phyloP scores from a whole-genome alignment of 306 rosid species.

The Sesbania bispinosa region DNA sequence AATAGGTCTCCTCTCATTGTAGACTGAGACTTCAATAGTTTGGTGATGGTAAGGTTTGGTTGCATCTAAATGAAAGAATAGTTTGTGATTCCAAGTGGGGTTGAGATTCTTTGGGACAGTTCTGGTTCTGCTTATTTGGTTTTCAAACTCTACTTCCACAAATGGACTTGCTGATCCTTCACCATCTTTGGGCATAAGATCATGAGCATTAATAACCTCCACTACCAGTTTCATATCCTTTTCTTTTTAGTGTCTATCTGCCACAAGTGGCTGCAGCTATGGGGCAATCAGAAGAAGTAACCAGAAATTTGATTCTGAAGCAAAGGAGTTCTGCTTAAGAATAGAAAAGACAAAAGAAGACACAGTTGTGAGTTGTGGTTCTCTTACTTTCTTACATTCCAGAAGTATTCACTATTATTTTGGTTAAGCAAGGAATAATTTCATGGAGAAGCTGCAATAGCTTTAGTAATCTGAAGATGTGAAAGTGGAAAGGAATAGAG shows the following conservation, averaged over 20 bases:
- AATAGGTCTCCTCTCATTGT: slow-evolving; percentile 45
- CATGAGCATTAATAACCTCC: slow-evolving; percentile 60
- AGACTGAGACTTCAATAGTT: slow-evolving; percentile 47
- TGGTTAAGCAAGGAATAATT: slow-evolving; percentile 65
- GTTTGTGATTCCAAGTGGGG: slow-evolving; percentile 60
- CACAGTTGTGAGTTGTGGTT: neutral
- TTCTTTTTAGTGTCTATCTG: slow-evolving; percentile 22
- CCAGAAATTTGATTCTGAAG: slow-evolving; percentile 48
- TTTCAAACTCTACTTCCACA: slow-evolving; percentile 61
- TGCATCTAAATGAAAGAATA: slow-evolving; percentile 36
- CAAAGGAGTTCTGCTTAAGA: slow-evolving; percentile 50
- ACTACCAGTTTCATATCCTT: slow-evolving; percentile 64
- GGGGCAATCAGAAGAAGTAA: slow-evolving; percentile 53
- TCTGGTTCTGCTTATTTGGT: slow-evolving; percentile 52
- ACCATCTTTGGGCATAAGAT: slow-evolving; percentile 65
- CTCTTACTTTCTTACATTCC: slow-evolving; percentile 10
- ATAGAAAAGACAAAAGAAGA: slow-evolving; percentile 29
- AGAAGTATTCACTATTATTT: slow-evolving; percentile 10
- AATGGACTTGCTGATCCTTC: slow-evolving; percentile 64
- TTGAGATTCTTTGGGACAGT: slow-evolving; percentile 55
- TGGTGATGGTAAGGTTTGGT: slow-evolving; percentile 41
- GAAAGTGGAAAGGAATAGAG: neutral
- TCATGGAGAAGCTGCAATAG: slow-evolving; percentile 45
- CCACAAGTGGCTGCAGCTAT: slow-evolving; percentile 34
- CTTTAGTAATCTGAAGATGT: slow-evolving; percentile 14